Evolutionary conservation across 805 yeast species (phyloP), one percentile per base, ranked within the genome.

Genomic region (Kodamaea hsintzibuensis): DNA sequence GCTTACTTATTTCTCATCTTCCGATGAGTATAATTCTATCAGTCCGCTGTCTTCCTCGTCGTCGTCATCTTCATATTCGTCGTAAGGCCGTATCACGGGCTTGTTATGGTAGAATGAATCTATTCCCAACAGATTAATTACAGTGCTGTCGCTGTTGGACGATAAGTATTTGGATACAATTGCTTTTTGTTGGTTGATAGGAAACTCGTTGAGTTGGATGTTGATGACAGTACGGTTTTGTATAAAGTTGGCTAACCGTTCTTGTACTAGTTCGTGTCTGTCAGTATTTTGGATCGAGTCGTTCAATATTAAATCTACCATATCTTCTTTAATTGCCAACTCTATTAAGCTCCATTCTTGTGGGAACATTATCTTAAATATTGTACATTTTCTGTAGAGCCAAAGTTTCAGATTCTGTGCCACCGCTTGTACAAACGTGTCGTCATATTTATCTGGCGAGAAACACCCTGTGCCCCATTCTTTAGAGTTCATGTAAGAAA

Each of bases 401-500:
- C 63, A 60, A n/a, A 47, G 10, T 38, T 59, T 60, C 10, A 59
- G 57, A 6, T 14, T 17, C 38, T 27, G 30, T 2, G 60, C 60
- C n/a, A 54, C 19, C 18, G 40, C 7, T 12, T 12, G 42, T 38
- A 42, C 47, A n/a, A 33, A 22, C 22, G 14, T 22, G 22, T 17
- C 30, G 10, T 51, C 22, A 12, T 16, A 42, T 43, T 9, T 19
- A 7, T 33, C 14, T 27, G 16, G 27, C 3, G 35, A 4, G 10
- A 49, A 33, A 38, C 57, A 53, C n/a, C 62, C 63, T 10, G 49
- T 38, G n/a, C 60, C 58, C 8, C 17, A 16, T 18, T 59, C 61
- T 4, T 30, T 25, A 8, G 58, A 50, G 45, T 55, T 55, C 63
- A 60, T 60, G 43, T 47, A 60, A 7, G 63, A 60, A 3, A 56